A percentile compares a stretch with the other conserved stretches of the same genome.
Conservation (phyloP, 225 moss, liverwort and hornwort genomes). For the Marchantia polymorpha region DNA sequence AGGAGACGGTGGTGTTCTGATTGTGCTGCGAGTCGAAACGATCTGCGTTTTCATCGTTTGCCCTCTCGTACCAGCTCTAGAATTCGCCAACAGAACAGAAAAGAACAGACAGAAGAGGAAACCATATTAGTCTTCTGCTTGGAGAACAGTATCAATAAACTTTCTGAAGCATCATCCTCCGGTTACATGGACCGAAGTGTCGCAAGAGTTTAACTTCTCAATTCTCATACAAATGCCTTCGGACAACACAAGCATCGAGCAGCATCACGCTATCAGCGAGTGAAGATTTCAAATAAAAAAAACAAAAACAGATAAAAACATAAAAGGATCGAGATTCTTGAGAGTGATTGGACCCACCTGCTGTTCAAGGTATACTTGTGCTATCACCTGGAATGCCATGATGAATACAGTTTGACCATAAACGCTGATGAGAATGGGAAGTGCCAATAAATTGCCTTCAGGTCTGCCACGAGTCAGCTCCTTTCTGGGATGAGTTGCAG, state of each 20-base stretch:
- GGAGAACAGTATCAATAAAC: too few species aligned
- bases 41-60: constrained; percentile 6
- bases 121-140: too few species aligned
- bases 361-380: constrained; percentile 42
- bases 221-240: too few species aligned
- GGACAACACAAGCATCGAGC: too few species aligned
- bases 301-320: background rate
- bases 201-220: too few species aligned
- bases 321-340: background rate
- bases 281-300: background rate
- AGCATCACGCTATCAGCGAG: background rate
- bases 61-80: constrained; percentile 36
- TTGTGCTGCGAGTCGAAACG: constrained; percentile 13
- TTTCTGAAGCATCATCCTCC: too few species aligned
- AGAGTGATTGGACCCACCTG: constrained; percentile 20
- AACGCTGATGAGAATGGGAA: constrained; percentile 35
- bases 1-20: constrained; percentile 39
- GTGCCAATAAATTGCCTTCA: constrained; percentile 35
- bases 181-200: too few species aligned
- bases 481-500: constrained; percentile 32
- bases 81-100: background rate
- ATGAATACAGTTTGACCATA: constrained; percentile 35
- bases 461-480: constrained; percentile 35
- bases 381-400: constrained; percentile 34
- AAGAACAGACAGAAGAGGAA: too few species aligned